Evolutionary conservation across 176 grass and related monocot genomes (phyloP).

Genomic region (Poa annua): DNA sequence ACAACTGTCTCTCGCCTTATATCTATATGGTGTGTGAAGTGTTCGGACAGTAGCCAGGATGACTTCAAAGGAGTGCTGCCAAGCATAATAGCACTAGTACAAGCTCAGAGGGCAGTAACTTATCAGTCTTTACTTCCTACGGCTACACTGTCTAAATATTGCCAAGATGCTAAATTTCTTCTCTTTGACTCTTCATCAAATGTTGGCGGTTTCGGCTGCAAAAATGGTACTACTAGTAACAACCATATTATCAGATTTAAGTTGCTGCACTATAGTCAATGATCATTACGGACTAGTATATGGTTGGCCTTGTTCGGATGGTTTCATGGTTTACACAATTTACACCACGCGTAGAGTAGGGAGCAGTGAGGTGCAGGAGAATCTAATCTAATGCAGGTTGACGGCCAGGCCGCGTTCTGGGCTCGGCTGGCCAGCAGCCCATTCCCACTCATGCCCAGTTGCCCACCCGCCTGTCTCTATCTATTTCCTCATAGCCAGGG

Average conservation of each 20-base stretch:
- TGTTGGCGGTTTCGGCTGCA: constrained; percentile 6
- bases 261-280: constrained; percentile 2
- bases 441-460: constrained; percentile 24
- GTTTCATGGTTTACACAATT: background rate
- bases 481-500: background rate
- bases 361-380: background rate
- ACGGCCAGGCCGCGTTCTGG: background rate
- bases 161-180: background rate
- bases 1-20: constrained; percentile 1
- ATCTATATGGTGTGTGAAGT: background rate
- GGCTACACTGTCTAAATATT: background rate
- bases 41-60: background rate
- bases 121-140: background rate
- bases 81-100: constrained; percentile 7
- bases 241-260: constrained; percentile 9
- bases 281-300: background rate
- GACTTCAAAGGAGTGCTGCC: background rate
- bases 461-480: background rate
- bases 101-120: background rate
- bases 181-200: background rate
- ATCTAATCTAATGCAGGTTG: constrained; percentile 1
- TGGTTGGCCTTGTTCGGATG: background rate
- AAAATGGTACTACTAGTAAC: background rate
- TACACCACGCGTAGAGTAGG: background rate
- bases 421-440: constrained; percentile 24